Conservation (phyloP, 2,329 filamentous ascomycete genomes). For the Diaporthe ilicicola region DNA sequence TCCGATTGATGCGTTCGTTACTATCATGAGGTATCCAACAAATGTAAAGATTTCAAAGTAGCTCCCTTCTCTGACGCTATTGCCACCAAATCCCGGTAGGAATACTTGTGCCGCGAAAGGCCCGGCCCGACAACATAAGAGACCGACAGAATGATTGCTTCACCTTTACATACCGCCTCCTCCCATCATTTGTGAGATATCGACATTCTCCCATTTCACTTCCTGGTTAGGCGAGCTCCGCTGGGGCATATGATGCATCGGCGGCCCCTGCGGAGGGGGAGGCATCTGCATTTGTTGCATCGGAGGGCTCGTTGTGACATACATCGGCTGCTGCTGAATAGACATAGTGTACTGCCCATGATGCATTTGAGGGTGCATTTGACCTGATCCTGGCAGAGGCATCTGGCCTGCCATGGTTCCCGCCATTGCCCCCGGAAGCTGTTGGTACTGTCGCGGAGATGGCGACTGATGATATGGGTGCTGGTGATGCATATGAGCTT, state of each 20-base stretch:
- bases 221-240: slow-evolving; percentile 36
- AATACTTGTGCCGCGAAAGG: neutral
- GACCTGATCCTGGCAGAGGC: slow-evolving; percentile 20
- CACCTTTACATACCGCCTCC: slow-evolving; percentile 36
- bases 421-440: slow-evolving; percentile 24
- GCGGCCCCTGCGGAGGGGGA: slow-evolving; percentile 36
- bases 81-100: neutral
- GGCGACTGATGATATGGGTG: slow-evolving; percentile 22
- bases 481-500: slow-evolving; percentile 25
- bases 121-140: neutral
- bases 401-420: slow-evolving; percentile 27
- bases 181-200: slow-evolving; percentile 53
- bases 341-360: slow-evolving; percentile 24
- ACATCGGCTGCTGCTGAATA: slow-evolving; percentile 27
- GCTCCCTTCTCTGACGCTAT: neutral
- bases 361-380: slow-evolving; percentile 29
- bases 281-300: slow-evolving; percentile 42
- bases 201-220: slow-evolving; percentile 55
- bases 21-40: slow-evolving; percentile 29
- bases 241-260: slow-evolving; percentile 35
- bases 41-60: neutral
- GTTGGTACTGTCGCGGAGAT: slow-evolving; percentile 26
- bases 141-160: neutral
- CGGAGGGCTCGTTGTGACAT: slow-evolving; percentile 39
- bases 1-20: slow-evolving; percentile 31